Evolutionary conservation across 2,329 filamentous ascomycete species (phyloP).

Genomic region (Aspergillus quadricinctus): DNA sequence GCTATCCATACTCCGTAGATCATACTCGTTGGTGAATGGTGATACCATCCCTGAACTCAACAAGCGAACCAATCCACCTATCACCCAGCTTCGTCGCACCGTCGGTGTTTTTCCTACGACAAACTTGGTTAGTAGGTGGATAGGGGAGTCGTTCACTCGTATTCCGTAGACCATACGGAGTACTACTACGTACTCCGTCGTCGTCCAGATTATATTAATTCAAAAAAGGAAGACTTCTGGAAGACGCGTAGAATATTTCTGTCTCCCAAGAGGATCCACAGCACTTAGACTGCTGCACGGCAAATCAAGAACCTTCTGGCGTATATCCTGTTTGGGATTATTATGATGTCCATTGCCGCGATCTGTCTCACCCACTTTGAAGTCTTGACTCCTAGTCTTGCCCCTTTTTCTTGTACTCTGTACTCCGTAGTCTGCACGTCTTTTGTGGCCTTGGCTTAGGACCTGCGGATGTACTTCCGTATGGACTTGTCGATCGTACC

Average conservation of each 20-base stretch:
- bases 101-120: too few relatives aligned
- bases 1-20: not conserved
- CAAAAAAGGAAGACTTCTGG: conserved; percentile 12
- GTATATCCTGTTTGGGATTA: not conserved
- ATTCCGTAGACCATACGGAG: not conserved
- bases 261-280: not conserved
- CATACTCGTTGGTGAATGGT: not conserved
- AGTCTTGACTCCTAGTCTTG: not conserved
- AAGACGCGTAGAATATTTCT: conserved; percentile 16
- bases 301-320: conserved; percentile 2
- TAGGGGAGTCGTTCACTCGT: not conserved
- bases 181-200: too few relatives aligned
- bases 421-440: too few relatives aligned
- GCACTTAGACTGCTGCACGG: not conserved
- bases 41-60: too few relatives aligned
- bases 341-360: not conserved
- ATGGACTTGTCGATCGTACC: too few relatives aligned
- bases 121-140: not conserved
- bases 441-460: too few relatives aligned
- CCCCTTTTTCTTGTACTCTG: not conserved
- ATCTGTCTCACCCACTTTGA: too few relatives aligned
- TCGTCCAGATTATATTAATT: not conserved
- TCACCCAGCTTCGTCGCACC: too few relatives aligned
- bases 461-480: too few relatives aligned
- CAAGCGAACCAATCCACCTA: too few relatives aligned